Conservation (phyloP, 2,329 filamentous ascomycete species). For the Hypoxylon sp. region DNA sequence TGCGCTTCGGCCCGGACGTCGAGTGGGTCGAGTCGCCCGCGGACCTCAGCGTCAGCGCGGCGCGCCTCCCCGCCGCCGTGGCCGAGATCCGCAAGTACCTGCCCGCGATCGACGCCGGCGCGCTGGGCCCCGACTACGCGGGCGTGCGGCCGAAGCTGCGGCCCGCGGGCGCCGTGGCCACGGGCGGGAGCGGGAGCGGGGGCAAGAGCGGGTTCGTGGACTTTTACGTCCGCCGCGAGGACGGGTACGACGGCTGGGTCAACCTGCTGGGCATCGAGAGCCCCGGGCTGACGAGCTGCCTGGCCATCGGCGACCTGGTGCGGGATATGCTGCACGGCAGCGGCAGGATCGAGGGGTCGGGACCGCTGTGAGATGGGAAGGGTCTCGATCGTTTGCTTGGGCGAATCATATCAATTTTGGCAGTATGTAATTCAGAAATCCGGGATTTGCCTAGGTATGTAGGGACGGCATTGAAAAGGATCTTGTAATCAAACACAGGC, state of each 20-base stretch:
- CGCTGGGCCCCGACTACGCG: constrained; percentile 85
- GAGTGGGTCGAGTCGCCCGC: constrained; percentile 84
- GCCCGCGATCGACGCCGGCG: constrained; percentile 74
- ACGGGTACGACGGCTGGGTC: constrained; percentile 84
- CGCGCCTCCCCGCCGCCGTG: constrained; percentile 74
- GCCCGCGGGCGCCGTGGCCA: constrained; percentile 68
- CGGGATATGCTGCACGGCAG: constrained; percentile 61
- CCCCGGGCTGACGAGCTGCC: constrained; percentile 85
- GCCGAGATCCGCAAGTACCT: constrained; percentile 83
- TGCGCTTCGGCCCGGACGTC: constrained; percentile 94
- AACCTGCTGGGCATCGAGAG: constrained; percentile 95
- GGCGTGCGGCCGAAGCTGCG: constrained; percentile 90
- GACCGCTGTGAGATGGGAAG: background rate
- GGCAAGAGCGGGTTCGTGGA: constrained; percentile 79
- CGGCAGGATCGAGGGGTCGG: constrained; percentile 25
- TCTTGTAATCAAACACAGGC: background rate
- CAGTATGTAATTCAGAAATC: background rate
- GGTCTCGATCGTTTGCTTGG: background rate
- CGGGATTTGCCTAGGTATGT: too few species aligned
- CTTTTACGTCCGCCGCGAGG: constrained; percentile 83
- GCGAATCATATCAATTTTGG: background rate
- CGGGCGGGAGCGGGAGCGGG: constrained; percentile 65
- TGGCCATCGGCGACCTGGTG: constrained; percentile 88
- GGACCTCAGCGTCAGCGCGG: constrained; percentile 76
- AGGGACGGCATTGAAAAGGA: background rate